Percentiles rank a stretch among this genome's conserved stretches.
Evolutionary conservation across 257 asterid species (phyloP).

Genomic region (Lycium ferocissimum): DNA sequence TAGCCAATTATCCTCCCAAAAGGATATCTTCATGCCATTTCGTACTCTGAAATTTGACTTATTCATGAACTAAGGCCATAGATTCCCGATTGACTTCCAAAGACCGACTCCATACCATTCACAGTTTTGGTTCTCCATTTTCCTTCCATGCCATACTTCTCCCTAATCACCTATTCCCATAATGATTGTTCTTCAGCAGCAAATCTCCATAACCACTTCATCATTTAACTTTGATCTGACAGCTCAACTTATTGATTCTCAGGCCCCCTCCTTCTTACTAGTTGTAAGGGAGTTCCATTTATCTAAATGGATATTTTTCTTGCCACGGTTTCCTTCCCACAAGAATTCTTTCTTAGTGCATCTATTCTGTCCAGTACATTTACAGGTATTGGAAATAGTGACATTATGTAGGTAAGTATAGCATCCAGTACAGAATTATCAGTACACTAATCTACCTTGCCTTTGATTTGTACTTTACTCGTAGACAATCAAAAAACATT

Average conservation of each 20-base stretch:
- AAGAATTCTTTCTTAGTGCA: not conserved
- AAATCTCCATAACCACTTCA: constrained; percentile 9
- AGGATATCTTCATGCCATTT: not conserved
- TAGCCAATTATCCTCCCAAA: not conserved
- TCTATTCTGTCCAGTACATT: not conserved
- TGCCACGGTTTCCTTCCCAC: not conserved
- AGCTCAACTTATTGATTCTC: constrained; percentile 10
- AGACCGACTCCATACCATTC: not conserved
- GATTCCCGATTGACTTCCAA: not conserved
- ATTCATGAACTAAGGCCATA: not conserved
- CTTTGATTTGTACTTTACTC: not conserved
- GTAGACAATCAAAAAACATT: not conserved
- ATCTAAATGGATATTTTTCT: not conserved
- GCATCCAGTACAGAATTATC: not conserved
- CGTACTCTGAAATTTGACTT: not conserved
- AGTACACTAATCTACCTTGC: not conserved
- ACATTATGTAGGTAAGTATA: not conserved
- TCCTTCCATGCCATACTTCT: constrained; percentile 12
- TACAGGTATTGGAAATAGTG: not conserved
- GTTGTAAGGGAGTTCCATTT: constrained; percentile 15
- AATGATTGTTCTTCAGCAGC: not conserved
- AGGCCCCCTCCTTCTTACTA: not conserved
- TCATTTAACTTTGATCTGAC: not conserved
- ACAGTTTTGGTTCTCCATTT: constrained; percentile 8
- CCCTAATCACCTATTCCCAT: not conserved